Base-by-base conservation (phyloP, 495 filamentous ascomycete species). In the Staphylotrichum longicolle region DNA sequence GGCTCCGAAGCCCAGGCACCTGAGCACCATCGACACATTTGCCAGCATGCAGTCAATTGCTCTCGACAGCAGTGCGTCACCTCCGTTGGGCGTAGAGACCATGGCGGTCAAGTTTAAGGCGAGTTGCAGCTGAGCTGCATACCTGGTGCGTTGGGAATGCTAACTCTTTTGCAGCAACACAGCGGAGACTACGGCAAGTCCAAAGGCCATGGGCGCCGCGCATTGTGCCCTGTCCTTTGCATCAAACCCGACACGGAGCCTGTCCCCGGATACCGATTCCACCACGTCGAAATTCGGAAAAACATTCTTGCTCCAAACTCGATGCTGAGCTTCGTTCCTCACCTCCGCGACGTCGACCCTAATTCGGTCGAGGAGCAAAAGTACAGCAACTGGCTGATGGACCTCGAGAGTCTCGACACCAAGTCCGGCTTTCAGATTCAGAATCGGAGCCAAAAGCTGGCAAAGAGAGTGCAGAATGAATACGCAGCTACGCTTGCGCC, bases 261-360 rank as follows among this genome's bases (percentile, higher is more conserved):
- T 5, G 75, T 77, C 3, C 78, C 78, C 20, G 58, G 65, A 7
- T 81, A 81, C 58, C 61, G 73, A 32, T 80, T 79, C 52, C 78
- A 80, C 50, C 77, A 79, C 61, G 75, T 79, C n/a, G 77, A 80
- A 60, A 75, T 81, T n/a, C 70, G 62, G 60, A 80, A 77, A 45
- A 80, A 80, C 47, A 76, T 81, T 12, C 73, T 79, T 35, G 74
- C 77, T 2, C 75, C 78, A 0, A 77, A 81, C 63, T 78, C 78
- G 12, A 76, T 76, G 72, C 75, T 80, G 44, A 78, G 71, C 40
- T 81, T 78, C 57, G 74, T 79, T 5, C 78, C 78, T 7, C 78
- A 81, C 63, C 65, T 80, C 37, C 70, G 76, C 42, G 78, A 81
- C 48, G 64, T 81, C 8, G 77, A 78, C 15, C 74, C 75, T 0